phyloP scores from a whole-genome alignment of 352 stramenopile species.

The Phytophthora constricta region DNA sequence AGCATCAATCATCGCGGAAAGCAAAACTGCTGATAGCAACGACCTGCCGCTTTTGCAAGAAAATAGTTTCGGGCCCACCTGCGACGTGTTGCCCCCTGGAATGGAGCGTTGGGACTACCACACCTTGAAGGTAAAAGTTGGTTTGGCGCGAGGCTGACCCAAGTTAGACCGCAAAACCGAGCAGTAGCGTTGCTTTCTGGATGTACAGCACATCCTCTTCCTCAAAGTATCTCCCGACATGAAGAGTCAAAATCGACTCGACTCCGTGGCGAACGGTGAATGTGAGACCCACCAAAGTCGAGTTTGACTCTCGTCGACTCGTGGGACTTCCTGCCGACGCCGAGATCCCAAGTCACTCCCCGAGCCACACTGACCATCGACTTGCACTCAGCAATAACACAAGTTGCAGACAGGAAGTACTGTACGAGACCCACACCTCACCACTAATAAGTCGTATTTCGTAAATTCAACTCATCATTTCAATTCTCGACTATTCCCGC shows the following conservation, averaged over 20 bases:
- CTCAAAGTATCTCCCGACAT: constrained; percentile 11
- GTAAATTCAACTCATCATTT: too few species aligned
- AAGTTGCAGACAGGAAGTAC: too few species aligned
- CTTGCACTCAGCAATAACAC: too few species aligned
- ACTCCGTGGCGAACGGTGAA: constrained; percentile 9
- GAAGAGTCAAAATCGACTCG: constrained; percentile 17
- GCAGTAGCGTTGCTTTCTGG: constrained; percentile 28
- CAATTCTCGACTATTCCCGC: too few species aligned
- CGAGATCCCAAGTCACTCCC: background rate
- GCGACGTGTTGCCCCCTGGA: background rate
- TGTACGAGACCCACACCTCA: background rate
- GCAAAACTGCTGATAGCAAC: background rate
- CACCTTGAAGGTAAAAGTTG: constrained; percentile 36
- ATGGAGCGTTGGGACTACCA: constrained; percentile 25
- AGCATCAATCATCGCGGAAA: background rate
- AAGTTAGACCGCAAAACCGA: constrained; percentile 23
- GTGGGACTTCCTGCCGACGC: constrained; percentile 4
- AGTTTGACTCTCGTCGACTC: constrained; percentile 16
- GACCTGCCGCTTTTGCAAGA: background rate
- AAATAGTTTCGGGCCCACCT: background rate
- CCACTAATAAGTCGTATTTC: too few species aligned
- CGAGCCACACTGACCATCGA: too few species aligned
- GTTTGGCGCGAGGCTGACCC: constrained; percentile 19
- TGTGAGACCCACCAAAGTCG: background rate
- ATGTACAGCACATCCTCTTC: constrained; percentile 30